Percentiles rank a stretch among this genome's conserved stretches.
phyloP scores from a whole-genome alignment of 2,329 filamentous ascomycete species.

The Didymella exigua region DNA sequence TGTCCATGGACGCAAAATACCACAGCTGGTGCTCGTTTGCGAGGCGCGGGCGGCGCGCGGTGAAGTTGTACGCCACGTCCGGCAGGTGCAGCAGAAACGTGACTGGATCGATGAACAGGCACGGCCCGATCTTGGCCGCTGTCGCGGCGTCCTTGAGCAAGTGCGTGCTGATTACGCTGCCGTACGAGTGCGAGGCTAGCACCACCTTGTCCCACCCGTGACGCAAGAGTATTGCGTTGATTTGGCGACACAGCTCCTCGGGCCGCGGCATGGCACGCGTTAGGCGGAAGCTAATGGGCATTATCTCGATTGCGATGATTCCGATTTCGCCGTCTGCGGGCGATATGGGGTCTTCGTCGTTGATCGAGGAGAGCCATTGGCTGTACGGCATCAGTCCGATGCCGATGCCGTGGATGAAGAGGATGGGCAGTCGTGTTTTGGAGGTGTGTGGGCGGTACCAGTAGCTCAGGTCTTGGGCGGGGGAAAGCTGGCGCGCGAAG shows the following conservation, averaged over 20 bases:
- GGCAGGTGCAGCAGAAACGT: conserved; percentile 71
- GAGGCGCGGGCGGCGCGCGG: conserved; percentile 34
- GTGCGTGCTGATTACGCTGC: conserved; percentile 67
- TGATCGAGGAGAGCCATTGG: conserved; percentile 61
- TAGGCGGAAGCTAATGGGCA: conserved; percentile 68
- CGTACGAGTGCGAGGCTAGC: conserved; percentile 67
- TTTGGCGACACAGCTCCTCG: conserved; percentile 61
- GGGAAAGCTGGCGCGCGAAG: conserved; percentile 55
- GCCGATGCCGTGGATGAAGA: conserved; percentile 75
- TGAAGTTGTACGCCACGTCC: conserved; percentile 73
- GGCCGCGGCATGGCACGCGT: conserved; percentile 59
- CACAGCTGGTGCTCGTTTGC: conserved; percentile 75
- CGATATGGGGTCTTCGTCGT: conserved; percentile 37
- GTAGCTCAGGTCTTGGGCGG: conserved; percentile 62
- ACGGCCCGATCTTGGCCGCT: conserved; percentile 54
- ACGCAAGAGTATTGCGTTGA: conserved; percentile 62
- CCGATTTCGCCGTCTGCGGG: conserved; percentile 58
- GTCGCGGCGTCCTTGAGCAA: conserved; percentile 60
- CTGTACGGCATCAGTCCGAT: conserved; percentile 69
- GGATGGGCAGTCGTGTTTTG: conserved; percentile 61
- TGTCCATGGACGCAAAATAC: conserved; percentile 73
- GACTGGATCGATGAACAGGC: conserved; percentile 67
- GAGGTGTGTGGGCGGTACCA: conserved; percentile 70
- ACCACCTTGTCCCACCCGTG: conserved; percentile 66
- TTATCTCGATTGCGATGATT: conserved; percentile 68